A percentile compares a stretch with the other conserved stretches of the same genome.
These are phyloP conservation scores for Paramecium pentaurelia DNA, from an alignment of 73 alveolate species.

Conservation along the genomic window DNA sequence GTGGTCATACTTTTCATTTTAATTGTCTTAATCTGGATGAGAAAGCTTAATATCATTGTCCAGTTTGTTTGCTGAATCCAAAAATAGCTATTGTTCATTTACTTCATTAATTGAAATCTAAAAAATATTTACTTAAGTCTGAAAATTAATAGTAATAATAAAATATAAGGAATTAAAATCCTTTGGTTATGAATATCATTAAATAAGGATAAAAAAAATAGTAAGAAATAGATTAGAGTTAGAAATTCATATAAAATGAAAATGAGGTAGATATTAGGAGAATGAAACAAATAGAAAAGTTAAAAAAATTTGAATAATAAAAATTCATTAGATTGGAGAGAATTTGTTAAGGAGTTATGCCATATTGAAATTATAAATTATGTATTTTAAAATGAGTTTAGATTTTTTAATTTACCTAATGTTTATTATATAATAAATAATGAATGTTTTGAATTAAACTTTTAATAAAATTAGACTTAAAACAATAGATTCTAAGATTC, in stretches of 20 bases:
- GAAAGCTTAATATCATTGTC: constrained; percentile 3
- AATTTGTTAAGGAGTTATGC: neutral
- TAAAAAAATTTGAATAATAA: neutral
- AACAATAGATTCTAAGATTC: neutral
- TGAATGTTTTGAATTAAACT: neutral
- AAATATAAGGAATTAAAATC: neutral
- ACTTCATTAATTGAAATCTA: neutral
- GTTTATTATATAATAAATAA: neutral
- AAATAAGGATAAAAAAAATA: neutral
- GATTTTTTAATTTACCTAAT: neutral
- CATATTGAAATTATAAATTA: neutral
- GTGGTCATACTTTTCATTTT: neutral
- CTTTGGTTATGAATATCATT: neutral
- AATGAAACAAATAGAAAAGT: neutral
- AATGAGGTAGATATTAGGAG: neutral
- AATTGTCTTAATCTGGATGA: neutral
- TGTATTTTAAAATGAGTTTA: neutral
- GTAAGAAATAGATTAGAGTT: neutral
- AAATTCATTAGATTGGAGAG: neutral
- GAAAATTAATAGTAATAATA: neutral
- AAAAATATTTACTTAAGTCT: neutral
- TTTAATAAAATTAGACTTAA: neutral
- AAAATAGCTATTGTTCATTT: neutral
- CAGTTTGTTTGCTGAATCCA: neutral
- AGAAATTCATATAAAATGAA: neutral